phyloP scores from a whole-genome alignment of 768 basidiomycete genomes.

The Naganishia vishniacii region DNA sequence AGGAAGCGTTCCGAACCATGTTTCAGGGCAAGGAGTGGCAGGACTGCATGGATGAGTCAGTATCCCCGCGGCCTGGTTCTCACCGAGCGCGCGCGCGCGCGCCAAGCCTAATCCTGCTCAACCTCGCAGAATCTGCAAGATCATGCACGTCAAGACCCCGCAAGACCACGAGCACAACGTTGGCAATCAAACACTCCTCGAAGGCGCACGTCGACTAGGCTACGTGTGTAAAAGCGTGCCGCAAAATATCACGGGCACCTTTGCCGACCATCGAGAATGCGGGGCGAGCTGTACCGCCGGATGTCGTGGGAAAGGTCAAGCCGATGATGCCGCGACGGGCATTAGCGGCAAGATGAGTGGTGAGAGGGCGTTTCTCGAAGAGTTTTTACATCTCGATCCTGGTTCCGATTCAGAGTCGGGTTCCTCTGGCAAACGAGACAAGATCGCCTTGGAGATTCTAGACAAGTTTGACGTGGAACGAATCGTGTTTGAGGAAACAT shows the following conservation, averaged over 20 bases:
- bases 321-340: constrained; percentile 1
- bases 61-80: too few relatives aligned
- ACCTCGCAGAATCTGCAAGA: constrained; percentile 17
- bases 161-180: constrained; percentile 30
- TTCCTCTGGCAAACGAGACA: background rate
- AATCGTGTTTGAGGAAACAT: constrained; percentile 4
- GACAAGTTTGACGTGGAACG: constrained; percentile 24
- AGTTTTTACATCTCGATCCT: constrained; percentile 2
- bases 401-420: too few relatives aligned
- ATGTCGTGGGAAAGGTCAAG: constrained; percentile 13
- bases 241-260: constrained; percentile 22
- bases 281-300: constrained; percentile 25
- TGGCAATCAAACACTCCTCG: constrained; percentile 31
- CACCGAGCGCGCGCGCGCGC: too few relatives aligned
- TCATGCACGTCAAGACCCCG: constrained; percentile 16
- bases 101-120: too few relatives aligned
- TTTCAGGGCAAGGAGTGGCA: constrained; percentile 26
- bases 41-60: constrained; percentile 25
- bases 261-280: constrained; percentile 17
- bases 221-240: constrained; percentile 24
- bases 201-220: constrained; percentile 18
- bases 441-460: constrained; percentile 34
- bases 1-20: constrained; percentile 7
- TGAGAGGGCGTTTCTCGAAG: constrained; percentile 12
- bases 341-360: constrained; percentile 26